phyloP scores from a whole-genome alignment of 192 early-diverging fungal genomes.

The Coemansia sp. region DNA sequence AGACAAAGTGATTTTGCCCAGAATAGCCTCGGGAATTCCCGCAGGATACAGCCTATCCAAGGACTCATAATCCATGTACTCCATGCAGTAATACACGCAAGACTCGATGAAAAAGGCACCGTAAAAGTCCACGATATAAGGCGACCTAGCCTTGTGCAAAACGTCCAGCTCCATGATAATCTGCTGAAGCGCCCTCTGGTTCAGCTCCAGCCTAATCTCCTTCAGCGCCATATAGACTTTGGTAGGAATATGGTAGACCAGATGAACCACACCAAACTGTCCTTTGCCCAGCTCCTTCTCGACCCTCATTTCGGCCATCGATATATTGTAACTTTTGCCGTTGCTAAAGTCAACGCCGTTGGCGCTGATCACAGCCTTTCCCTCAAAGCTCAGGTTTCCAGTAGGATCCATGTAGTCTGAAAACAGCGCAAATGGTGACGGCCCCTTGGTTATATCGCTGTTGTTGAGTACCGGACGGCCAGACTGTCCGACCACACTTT shows the following conservation, averaged over 20 bases:
- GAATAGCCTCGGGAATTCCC: conserved; percentile 79
- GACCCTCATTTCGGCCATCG: conserved; percentile 80
- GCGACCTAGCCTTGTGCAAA: conserved; percentile 81
- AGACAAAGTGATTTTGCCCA: conserved; percentile 73
- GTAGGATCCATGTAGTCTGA: conserved; percentile 47
- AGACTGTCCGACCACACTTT: not conserved
- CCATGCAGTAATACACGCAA: conserved; percentile 98
- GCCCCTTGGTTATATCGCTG: not conserved
- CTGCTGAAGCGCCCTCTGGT: conserved; percentile 84
- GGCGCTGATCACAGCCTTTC: conserved; percentile 88
- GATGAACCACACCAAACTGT: conserved; percentile 92
- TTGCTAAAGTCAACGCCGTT: conserved; percentile 91
- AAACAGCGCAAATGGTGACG: conserved; percentile 28
- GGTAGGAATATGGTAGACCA: conserved; percentile 84
- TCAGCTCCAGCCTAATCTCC: conserved; percentile 92
- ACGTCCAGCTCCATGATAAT: conserved; percentile 97
- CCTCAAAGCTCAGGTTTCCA: conserved; percentile 87
- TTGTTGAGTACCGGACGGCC: not conserved
- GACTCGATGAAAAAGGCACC: conserved; percentile 95
- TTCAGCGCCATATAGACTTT: conserved; percentile 88
- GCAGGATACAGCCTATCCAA: conserved; percentile 80
- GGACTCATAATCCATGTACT: conserved; percentile 98
- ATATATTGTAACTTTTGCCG: conserved; percentile 85
- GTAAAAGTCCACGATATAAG: conserved; percentile 97
- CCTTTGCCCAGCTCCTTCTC: conserved; percentile 84